Evolutionary conservation across 1,284 basidiomycete genomes (phyloP), one percentile per base, ranked within the genome.

Genomic region (Papiliotrema terrestris): DNA sequence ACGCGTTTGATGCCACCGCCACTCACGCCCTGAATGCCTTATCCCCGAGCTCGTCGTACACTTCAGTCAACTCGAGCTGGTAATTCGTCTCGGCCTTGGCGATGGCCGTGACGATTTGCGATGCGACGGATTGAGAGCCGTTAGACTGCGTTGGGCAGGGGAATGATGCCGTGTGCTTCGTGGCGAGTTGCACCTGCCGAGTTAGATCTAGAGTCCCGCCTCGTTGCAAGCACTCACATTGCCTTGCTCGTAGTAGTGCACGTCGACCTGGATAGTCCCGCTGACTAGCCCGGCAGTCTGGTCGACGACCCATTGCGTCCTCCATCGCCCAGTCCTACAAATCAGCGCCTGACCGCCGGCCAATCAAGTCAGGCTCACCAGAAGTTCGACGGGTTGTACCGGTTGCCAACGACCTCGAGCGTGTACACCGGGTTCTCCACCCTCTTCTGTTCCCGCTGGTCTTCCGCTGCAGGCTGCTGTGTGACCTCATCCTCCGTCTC

Each of bases 171-270:
- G 78, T 78, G 69, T 91, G 87, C 2, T 80, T 83, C 8, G 92
- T 88, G 23, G 85, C 81, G 35, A 97, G 82, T 83, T 96, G 93
- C 32, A 95, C 91, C 88, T 95, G 56, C 36, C 13, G 8, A 25
- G 35, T 59, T 29, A 55, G 53, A 39, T 17, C n/a, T 5, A 29
- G 2, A 29, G 8, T 35, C 46, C 22, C 22, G 6, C 17, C 2
- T 15, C 20, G 20, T 2, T 17, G 38, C 20, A 23, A 32, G n/a
- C 11, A 72, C 82, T 56, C 59, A 92, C 93, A 71, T 94, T 94
- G 66, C 91, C 93, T 76, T 95, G 91, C 74, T 97, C 93, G 69
- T 92, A 97, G 72, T 97, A 97, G 74, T 97, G 93, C 23, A 95
- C 87, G 67, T 92, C 89, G 45, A 91, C 83, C 20, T 86, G 78